These are phyloP conservation scores for Fraxinus baroniana DNA, from an alignment of 305 asterid genomes.

Conservation along the genomic window DNA sequence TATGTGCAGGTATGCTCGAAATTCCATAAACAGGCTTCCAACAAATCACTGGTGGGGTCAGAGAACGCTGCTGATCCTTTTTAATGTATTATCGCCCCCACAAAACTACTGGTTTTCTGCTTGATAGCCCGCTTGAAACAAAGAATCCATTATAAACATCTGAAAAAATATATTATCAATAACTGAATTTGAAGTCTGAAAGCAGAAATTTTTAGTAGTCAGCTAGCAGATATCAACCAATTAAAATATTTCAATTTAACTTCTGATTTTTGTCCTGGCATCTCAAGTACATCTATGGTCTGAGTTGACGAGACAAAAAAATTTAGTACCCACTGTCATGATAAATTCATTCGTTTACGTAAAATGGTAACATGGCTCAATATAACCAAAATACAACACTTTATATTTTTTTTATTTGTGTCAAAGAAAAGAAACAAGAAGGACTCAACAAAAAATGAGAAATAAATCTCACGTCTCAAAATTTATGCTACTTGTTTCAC, in stretches of 20 bases:
- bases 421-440: not conserved
- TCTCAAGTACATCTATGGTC: constrained; percentile 11
- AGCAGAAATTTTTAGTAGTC: not conserved
- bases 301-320: not conserved
- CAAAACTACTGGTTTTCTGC: constrained; percentile 30
- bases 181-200: not conserved
- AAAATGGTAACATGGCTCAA: not conserved
- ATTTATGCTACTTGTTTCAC: not conserved
- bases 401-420: not conserved
- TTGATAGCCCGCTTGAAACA: constrained; percentile 38
- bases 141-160: constrained; percentile 41
- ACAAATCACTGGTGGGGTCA: constrained; percentile 26
- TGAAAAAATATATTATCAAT: constrained; percentile 24
- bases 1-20: constrained; percentile 35
- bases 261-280: constrained; percentile 14
- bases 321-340: not conserved
- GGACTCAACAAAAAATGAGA: not conserved
- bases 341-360: not conserved
- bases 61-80: constrained; percentile 20
- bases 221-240: not conserved
- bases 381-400: not conserved
- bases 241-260: not conserved
- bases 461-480: not conserved
- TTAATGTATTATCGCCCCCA: constrained; percentile 30
- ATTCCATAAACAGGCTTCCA: constrained; percentile 23